Evolutionary conservation across 2,329 filamentous ascomycete genomes (phyloP).

Genomic region (Venturia effusa): DNA sequence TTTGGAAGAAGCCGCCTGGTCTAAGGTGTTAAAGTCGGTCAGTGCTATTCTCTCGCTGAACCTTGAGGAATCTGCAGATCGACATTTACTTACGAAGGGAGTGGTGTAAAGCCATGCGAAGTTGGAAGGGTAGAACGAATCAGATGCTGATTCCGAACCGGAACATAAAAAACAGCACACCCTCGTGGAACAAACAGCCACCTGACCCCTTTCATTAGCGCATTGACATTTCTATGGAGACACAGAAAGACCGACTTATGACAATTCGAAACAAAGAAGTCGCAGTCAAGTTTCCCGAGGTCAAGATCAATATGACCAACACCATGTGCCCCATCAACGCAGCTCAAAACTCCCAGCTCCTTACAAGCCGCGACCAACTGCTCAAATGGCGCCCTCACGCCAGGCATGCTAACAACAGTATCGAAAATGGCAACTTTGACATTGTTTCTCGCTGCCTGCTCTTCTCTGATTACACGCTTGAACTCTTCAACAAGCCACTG

Average conservation of each 20-base stretch:
- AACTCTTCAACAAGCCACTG: slow-evolving; percentile 54
- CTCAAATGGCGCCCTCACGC: slow-evolving; percentile 71
- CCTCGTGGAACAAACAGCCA: slow-evolving; percentile 77
- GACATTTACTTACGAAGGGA: slow-evolving; percentile 11
- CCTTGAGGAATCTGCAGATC: neutral
- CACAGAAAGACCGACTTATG: slow-evolving; percentile 48
- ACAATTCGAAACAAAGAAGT: slow-evolving; percentile 80
- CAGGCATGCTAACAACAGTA: slow-evolving; percentile 67
- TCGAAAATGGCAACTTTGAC: slow-evolving; percentile 67
- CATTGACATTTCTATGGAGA: neutral
- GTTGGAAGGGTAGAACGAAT: slow-evolving; percentile 69
- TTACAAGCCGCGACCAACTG: slow-evolving; percentile 52
- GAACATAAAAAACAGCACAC: slow-evolving; percentile 73
- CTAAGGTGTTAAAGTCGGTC: neutral
- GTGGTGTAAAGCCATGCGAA: slow-evolving; percentile 62
- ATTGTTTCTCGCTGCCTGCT: slow-evolving; percentile 46
- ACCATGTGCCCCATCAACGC: slow-evolving; percentile 78
- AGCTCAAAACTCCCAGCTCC: slow-evolving; percentile 55
- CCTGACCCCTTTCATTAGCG: slow-evolving; percentile 23
- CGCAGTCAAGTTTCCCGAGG: slow-evolving; percentile 55
- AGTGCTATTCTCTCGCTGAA: slow-evolving; percentile 2
- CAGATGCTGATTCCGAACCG: slow-evolving; percentile 61
- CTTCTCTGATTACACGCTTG: slow-evolving; percentile 42
- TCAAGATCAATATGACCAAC: slow-evolving; percentile 69
- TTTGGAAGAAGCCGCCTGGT: slow-evolving; percentile 15